Conservation (phyloP, 352 stramenopile genomes). For the Globisporangium emineosum region DNA sequence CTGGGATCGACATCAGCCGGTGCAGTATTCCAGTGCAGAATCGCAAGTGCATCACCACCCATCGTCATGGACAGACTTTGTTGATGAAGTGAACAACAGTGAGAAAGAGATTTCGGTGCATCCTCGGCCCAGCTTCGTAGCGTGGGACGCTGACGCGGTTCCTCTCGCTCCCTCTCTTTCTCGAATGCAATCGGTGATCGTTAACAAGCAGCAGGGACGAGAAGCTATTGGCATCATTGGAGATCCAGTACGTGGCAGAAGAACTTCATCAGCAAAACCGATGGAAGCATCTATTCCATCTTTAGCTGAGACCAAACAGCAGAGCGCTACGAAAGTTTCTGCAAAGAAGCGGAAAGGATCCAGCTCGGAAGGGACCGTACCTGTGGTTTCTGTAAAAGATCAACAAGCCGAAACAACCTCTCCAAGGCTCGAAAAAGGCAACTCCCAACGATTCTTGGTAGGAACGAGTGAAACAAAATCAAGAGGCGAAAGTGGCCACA, state of each 20-base stretch:
- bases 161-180: not conserved
- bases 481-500: not conserved
- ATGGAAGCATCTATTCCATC: not conserved
- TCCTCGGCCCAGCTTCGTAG: conserved; percentile 13
- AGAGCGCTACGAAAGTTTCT: not conserved
- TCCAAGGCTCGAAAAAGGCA: not conserved
- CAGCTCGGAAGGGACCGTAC: not conserved
- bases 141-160: not conserved
- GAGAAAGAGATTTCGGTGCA: not conserved
- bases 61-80: conserved; percentile 19
- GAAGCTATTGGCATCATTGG: not conserved
- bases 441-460: not conserved
- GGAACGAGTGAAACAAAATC: not conserved
- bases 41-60: not conserved
- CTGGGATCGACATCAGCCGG: not conserved
- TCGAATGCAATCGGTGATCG: not conserved
- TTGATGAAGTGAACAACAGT: not conserved
- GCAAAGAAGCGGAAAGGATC: conserved; percentile 11
- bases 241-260: not conserved
- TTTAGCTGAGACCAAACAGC: conserved; percentile 2
- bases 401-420: not conserved
- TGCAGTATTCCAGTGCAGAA: not conserved
- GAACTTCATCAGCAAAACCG: not conserved
- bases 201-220: not conserved
- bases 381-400: not conserved